Percentiles rank a stretch among this genome's conserved stretches.
Conservation (phyloP, 805 yeast genomes). For the Pichia phayaonensis region DNA sequence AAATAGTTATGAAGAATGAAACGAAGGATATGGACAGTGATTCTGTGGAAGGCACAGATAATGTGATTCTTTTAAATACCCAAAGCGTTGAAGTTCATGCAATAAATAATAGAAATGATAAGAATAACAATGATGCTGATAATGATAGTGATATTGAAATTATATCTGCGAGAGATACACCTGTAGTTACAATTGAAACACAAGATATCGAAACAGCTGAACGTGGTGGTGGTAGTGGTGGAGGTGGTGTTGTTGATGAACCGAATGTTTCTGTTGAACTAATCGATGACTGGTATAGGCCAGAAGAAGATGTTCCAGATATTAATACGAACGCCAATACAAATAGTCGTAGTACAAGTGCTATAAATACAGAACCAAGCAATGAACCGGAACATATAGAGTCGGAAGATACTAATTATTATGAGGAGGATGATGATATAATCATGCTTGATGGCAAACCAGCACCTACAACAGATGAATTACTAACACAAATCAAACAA, state of each 20-base stretch:
- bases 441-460: conserved; percentile 19
- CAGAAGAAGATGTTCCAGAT: not conserved
- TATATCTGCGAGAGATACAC: not conserved
- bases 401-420: conserved; percentile 1
- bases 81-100: not conserved
- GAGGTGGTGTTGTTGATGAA: not conserved
- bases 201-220: not conserved
- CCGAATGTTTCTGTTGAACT: conserved; percentile 4
- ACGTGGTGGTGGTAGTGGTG: no score
- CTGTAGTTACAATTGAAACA: not conserved
- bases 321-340: not conserved
- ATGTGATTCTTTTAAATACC: not conserved
- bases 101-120: not conserved
- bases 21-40: not conserved
- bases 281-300: conserved; percentile 2
- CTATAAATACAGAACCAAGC: not conserved
- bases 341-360: not conserved
- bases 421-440: conserved; percentile 18
- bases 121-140: not conserved
- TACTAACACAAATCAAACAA: conserved; percentile 32
- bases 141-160: conserved; percentile 3
- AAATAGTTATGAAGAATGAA: not conserved
- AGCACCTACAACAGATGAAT: conserved; percentile 14
- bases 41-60: not conserved
- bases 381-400: not conserved